Base-by-base conservation (phyloP, 2,329 filamentous ascomycete genomes). In the Venturiaceae sp. region DNA sequence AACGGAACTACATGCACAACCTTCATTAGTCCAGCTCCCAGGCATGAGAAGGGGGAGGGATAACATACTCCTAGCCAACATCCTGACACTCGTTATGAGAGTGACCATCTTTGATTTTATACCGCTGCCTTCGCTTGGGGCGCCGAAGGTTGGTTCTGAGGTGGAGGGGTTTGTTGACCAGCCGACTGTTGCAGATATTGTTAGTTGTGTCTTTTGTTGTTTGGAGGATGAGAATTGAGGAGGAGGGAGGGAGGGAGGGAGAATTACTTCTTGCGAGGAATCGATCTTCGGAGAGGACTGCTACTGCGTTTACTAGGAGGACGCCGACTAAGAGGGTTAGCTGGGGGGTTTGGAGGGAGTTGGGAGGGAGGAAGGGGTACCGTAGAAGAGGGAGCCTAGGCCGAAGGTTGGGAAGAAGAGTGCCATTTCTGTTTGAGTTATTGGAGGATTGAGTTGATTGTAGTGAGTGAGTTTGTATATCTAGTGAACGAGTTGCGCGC, bases 271-370 rank as follows among this genome's bases (percentile, higher is more conserved):
- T 84, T 59, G 86, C 88, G 64, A 96, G 88, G 74, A 96, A 96
- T 62, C 91, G 87, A 75, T 96, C 91, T 83, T 96, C 92, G 66
- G 90, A 95, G 64, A 97, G 87, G 69, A 96, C 85, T 63, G 92
- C 90, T 70, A 97, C 87, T 64, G 90, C 90, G 75, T 99, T 99
- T 75, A 94, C 85, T 70, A 97, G 83, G 68, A 97, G 89, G 71
- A 95, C 80, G 65, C 84, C 82, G 64, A 92, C 88, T 91, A 21
- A 32, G 30, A 23, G 61, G 54, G 44, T 60, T 50, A 55, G 54
- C 33, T 44, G 62, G 21, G 52, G n/a, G n/a, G n/a, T 46, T 46
- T 39, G 26, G 32, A 54, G 23, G 30, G 41, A 30, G 7, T 23
- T 32, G 36, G 32, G 19, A 28, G 7, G 30, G 36, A 33, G 28